phyloP scores from a whole-genome alignment of 1,284 basidiomycete genomes.

The Coniferiporia sulphurascens region DNA sequence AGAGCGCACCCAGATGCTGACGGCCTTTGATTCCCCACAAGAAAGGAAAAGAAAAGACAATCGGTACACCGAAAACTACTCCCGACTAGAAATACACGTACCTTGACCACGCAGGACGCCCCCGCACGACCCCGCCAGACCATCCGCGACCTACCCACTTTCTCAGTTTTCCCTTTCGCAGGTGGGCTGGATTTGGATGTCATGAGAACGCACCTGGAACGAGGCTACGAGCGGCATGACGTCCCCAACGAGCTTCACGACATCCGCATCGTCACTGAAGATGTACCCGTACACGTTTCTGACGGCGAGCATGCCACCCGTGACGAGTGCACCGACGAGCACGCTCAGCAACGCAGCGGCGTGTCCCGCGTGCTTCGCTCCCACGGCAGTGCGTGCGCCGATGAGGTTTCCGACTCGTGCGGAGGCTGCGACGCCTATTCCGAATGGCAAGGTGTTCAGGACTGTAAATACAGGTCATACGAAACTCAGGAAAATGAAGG shows the following conservation, averaged over 20 bases:
- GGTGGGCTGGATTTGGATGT: not conserved
- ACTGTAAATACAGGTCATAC: conserved; percentile 34
- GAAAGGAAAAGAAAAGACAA: not conserved
- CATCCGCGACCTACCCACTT: conserved; percentile 52
- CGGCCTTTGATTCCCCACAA: conserved; percentile 39
- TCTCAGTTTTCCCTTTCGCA: not conserved
- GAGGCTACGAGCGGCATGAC: conserved; percentile 79
- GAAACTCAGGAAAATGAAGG: not conserved
- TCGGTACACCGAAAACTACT: not conserved
- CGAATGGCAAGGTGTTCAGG: conserved; percentile 63
- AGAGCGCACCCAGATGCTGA: conserved; percentile 69
- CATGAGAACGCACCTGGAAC: conserved; percentile 52
- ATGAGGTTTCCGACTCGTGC: conserved; percentile 71
- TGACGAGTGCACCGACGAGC: conserved; percentile 51
- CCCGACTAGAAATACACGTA: conserved; percentile 21
- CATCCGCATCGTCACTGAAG: conserved; percentile 61
- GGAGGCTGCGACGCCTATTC: conserved; percentile 70
- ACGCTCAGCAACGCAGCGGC: conserved; percentile 61
- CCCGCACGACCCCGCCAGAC: conserved; percentile 67
- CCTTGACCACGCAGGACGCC: conserved; percentile 68
- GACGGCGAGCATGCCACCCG: conserved; percentile 51
- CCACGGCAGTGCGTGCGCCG: conserved; percentile 48
- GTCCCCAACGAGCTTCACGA: conserved; percentile 56
- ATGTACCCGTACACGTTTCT: conserved; percentile 66
- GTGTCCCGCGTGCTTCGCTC: conserved; percentile 58